Evolutionary conservation across 345 rosid species (phyloP), one percentile per base, ranked within the genome.

Genomic region (Isatis tinctoria): DNA sequence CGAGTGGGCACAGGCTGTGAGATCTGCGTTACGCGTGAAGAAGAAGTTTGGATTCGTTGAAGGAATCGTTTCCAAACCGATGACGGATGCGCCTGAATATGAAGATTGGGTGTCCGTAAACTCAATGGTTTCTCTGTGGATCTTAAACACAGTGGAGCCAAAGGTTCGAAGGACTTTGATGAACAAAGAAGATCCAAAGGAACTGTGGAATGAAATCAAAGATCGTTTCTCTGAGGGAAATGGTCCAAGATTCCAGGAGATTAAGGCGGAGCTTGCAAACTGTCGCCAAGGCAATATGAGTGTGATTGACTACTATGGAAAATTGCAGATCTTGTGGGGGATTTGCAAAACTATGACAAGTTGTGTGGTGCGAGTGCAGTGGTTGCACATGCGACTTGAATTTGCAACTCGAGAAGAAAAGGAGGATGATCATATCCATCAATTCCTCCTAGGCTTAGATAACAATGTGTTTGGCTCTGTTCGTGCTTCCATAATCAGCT

Each of bases 281-380:
- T n/a, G 20, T 0, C 1, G 20, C 6, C 48, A 44, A n/a, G 48
- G 48, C 0, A 44, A 44, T 2, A 2, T 1, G 8, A 44, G 48
- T 44, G 48, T 44, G 17, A 44, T 44, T 5, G 8, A 44, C 2
- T 56, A 76, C 7, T 51, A 3, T 10, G 57, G 57, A 0, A 18
- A 54, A 43, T 86, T 87, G 73, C 79, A 78, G 33, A 48, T 64
- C 14, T 11, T 27, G 67, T 4, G 57, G 57, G 14, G 6, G 57
- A 51, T 51, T 28, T 22, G 24, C 24, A 22, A 22, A 22, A 22
- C 24, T 22, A 22, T 22, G 24, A 22, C 24, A 22, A 22, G 2
- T 22, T 22, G 24, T n/a, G 24, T 22, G 24, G 24, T 22, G 24
- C 24, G 2, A 22, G 2, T 22, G 24, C 24, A 22, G 24, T 22